Evolutionary conservation across 2,329 filamentous ascomycete genomes (phyloP).

Genomic region (Neopestalotiopsis rosae): DNA sequence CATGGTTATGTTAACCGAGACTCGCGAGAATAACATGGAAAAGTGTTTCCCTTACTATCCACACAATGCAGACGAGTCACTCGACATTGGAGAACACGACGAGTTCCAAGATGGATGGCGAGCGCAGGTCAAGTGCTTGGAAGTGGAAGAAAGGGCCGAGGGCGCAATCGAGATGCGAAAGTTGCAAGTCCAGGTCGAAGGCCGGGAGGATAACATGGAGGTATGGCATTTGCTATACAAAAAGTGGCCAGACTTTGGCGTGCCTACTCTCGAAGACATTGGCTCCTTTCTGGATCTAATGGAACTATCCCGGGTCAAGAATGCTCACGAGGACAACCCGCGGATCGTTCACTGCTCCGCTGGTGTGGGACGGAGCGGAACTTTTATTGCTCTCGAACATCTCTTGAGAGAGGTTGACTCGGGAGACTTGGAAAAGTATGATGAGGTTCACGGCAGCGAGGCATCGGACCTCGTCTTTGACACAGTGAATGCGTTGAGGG

Average conservation of each 20-base stretch:
- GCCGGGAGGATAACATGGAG: constrained; percentile 43
- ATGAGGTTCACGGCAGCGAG: constrained; percentile 32
- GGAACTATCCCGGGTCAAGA: constrained; percentile 67
- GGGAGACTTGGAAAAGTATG: constrained; percentile 65
- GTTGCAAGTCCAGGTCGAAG: constrained; percentile 62
- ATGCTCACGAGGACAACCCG: constrained; percentile 65
- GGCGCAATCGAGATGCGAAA: constrained; percentile 77
- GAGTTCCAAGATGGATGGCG: constrained; percentile 71
- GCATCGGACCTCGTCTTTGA: constrained; percentile 72
- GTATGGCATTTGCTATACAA: constrained; percentile 88
- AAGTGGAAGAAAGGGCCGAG: constrained; percentile 58
- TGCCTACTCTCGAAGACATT: constrained; percentile 73
- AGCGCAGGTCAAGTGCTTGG: constrained; percentile 72
- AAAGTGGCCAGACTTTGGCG: constrained; percentile 89
- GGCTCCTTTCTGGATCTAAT: constrained; percentile 73
- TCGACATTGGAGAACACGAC: constrained; percentile 65
- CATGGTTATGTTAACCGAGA: constrained; percentile 93
- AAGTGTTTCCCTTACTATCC: constrained; percentile 95
- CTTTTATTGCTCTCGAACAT: constrained; percentile 95
- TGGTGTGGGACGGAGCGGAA: constrained; percentile 91
- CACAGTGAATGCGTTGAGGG: constrained; percentile 79
- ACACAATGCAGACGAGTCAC: constrained; percentile 54
- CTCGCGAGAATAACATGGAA: constrained; percentile 75
- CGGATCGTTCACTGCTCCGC: constrained; percentile 89
- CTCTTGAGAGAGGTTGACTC: constrained; percentile 81